Evolutionary conservation across 1,284 basidiomycete genomes (phyloP).

Genomic region (Quambalaria eucalypti): DNA sequence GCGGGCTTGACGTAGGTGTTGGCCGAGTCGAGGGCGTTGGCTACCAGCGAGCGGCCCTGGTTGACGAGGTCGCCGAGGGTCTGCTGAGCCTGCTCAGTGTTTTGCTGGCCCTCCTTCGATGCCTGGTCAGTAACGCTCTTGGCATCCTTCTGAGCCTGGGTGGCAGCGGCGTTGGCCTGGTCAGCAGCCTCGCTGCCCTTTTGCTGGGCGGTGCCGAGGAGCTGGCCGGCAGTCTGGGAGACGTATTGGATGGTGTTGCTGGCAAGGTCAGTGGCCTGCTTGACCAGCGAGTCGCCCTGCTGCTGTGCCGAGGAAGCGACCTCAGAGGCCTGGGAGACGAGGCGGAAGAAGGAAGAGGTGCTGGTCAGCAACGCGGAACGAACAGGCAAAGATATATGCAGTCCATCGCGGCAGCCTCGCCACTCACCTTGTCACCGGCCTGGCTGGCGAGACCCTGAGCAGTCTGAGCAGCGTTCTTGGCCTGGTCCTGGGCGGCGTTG

Average conservation of each 20-base stretch:
- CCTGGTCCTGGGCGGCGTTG: not conserved
- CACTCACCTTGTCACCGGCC: slow-evolving; percentile 3
- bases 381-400: not conserved
- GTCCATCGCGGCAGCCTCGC: not conserved
- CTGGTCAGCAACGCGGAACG: not conserved
- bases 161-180: slow-evolving; percentile 6
- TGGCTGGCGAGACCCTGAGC: not conserved
- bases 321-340: not conserved
- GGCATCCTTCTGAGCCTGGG: not conserved
- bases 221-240: not conserved
- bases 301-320: not conserved
- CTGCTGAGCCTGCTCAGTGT: slow-evolving; percentile 6
- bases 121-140: slow-evolving; percentile 2
- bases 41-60: slow-evolving; percentile 1
- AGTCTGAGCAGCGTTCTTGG: not conserved
- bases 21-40: slow-evolving; percentile 4
- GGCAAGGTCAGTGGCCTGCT: slow-evolving; percentile 6
- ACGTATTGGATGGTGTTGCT: slow-evolving; percentile 4
- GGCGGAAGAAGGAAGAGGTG: not conserved
- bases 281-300: slow-evolving; percentile 3
- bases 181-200: slow-evolving; percentile 1
- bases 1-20: slow-evolving; percentile 9
- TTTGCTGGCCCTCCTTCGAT: slow-evolving; percentile 5
- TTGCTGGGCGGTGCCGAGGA: slow-evolving; percentile 3
- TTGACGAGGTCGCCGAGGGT: slow-evolving; percentile 6